Base-by-base conservation (phyloP, 768 basidiomycete genomes). In the Mycena polygramma region DNA sequence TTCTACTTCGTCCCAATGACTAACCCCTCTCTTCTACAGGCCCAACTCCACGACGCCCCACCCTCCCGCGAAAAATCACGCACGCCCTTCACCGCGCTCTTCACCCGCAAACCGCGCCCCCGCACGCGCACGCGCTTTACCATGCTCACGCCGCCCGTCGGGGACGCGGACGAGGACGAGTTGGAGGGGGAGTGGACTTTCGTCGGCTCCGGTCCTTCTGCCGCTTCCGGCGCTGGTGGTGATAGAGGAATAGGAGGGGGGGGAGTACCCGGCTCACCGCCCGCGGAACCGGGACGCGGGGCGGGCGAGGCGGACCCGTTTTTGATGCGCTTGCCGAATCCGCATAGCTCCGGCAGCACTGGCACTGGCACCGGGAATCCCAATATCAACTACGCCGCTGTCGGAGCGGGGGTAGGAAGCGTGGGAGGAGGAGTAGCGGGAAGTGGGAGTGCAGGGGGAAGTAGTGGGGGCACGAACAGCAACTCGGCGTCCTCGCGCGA, bases 111-210 rank as follows among this genome's bases (percentile, higher is more conserved):
- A 15, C 10, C 41, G 19, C 60, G 69, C 24, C 60, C 48, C 8
- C 68, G 69, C 54, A 2, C 39, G 8, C 72, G 72, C 65, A 70
- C 72, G 36, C 65, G 72, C 57, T 73, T 73, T 57, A 70, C 72
- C 1, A 73, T 73, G 66, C 20, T 73, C 57, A 73, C 72, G 1
- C 68, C 71, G 11, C 49, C 66, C 52, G 52, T 39, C 37, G 59
- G 20, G 39, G 22, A 5, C 43, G 15, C 1, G 39, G 39, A 43
- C 4, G 54, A 51, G 17, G 41, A 45, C 14, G 65, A 46, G 7
- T 14, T 71, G 46, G 70, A 66, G 53, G 69, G 43, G 7, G 61
- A 73, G 35, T 73, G 72, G 72, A 60, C 57, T 9, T 35, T 73
- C 13, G 68, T 73, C 26, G 30, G 9, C 2, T 20, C 13, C 26